These are phyloP conservation scores for Boletus reticulatus DNA, from an alignment of 768 basidiomycete genomes.

Conservation along the genomic window DNA sequence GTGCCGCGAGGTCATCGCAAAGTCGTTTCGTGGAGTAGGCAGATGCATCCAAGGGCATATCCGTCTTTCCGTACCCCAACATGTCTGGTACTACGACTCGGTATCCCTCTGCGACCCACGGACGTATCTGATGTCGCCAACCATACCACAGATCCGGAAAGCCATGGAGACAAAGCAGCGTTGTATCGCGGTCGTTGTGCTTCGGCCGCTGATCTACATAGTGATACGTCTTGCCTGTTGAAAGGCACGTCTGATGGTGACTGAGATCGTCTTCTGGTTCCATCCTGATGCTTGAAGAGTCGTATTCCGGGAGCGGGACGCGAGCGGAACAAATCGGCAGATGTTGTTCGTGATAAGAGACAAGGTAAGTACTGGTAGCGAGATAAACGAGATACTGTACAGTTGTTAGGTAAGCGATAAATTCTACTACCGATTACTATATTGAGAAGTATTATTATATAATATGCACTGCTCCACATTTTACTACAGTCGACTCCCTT, in stretches of 20 bases:
- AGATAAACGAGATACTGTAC: too few relatives aligned
- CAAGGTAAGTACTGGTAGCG: too few relatives aligned
- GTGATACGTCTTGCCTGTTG: constrained; percentile 65
- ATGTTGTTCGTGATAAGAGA: too few relatives aligned
- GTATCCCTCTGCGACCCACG: constrained; percentile 61
- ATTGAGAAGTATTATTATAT: too few relatives aligned
- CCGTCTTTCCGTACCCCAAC: constrained; percentile 63
- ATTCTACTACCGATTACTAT: too few relatives aligned
- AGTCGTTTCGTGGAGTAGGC: constrained; percentile 62
- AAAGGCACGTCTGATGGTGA: constrained; percentile 48
- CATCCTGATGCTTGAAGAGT: too few relatives aligned
- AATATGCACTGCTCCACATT: too few relatives aligned
- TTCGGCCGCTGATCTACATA: constrained; percentile 68
- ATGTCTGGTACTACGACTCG: constrained; percentile 55
- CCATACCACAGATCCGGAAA: constrained; percentile 77
- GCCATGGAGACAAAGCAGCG: constrained; percentile 75
- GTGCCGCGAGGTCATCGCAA: constrained; percentile 59
- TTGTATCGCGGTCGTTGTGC: constrained; percentile 36
- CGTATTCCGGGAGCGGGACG: too few relatives aligned
- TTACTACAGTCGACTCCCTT: too few relatives aligned
- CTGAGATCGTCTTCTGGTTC: constrained; percentile 8
- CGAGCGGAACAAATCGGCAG: too few relatives aligned
- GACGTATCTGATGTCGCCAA: constrained; percentile 71
- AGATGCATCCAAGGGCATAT: constrained; percentile 53
- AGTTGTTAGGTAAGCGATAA: too few relatives aligned